Percentiles rank a stretch among this genome's conserved stretches.
Evolutionary conservation across 1,284 basidiomycete genomes (phyloP).

Genomic region (Entoloma clypeatum): DNA sequence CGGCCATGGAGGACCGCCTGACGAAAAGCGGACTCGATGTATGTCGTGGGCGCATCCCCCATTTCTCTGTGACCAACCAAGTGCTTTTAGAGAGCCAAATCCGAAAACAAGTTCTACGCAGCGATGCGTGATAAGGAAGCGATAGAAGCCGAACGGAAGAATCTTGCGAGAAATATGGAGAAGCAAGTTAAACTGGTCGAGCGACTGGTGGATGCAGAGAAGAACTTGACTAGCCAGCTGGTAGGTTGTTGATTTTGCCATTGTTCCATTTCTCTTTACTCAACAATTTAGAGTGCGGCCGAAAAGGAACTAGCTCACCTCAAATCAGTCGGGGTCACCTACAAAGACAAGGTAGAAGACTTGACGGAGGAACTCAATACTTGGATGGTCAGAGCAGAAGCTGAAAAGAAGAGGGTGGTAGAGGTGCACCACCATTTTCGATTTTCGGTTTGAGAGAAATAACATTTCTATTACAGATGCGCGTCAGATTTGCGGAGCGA

Average conservation of each 20-base stretch:
- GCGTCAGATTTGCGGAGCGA: constrained; percentile 23
- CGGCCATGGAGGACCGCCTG: constrained; percentile 74
- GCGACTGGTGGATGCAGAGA: constrained; percentile 64
- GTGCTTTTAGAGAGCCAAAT: constrained; percentile 63
- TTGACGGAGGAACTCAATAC: constrained; percentile 40
- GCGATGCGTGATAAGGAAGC: constrained; percentile 90
- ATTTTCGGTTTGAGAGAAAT: neutral
- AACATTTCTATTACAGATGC: constrained; percentile 16
- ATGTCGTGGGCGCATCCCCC: constrained; percentile 17
- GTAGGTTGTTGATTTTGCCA: constrained; percentile 35
- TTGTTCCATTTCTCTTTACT: neutral
- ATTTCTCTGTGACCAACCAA: constrained; percentile 3
- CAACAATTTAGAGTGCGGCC: constrained; percentile 40
- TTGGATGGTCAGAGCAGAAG: constrained; percentile 33
- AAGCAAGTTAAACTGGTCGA: constrained; percentile 81
- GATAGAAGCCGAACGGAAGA: constrained; percentile 74
- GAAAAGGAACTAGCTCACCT: constrained; percentile 40
- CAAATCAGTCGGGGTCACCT: constrained; percentile 32
- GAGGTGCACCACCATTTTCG: constrained; percentile 24
- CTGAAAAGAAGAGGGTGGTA: constrained; percentile 33
- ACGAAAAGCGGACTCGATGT: constrained; percentile 64
- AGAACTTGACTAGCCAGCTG: constrained; percentile 51
- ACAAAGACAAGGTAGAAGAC: constrained; percentile 31
- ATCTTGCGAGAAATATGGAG: constrained; percentile 54
- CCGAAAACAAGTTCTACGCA: constrained; percentile 93